Evolutionary conservation across 306 rosid genomes (phyloP).

Genomic region (Astragalus membranaceus): DNA sequence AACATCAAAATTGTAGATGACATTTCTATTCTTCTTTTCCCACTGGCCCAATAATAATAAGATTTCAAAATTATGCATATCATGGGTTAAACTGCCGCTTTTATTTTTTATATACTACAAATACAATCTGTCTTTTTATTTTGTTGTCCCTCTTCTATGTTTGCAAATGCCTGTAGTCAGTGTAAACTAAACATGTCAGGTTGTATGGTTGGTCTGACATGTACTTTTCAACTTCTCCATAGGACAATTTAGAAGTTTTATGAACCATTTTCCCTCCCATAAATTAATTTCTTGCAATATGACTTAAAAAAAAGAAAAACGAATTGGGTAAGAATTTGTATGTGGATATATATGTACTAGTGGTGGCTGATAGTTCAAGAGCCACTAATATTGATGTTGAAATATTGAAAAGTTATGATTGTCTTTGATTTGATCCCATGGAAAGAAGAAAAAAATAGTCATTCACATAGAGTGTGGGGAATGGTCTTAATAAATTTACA

Average conservation of each 20-base stretch:
- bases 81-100: neutral
- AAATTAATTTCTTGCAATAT: neutral
- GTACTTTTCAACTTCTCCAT: conserved; percentile 14
- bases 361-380: conserved; percentile 26
- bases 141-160: neutral
- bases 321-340: neutral
- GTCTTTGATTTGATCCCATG: conserved; percentile 30
- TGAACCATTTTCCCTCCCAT: neutral
- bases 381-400: conserved; percentile 42
- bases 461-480: conserved; percentile 24
- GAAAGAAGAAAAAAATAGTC: conserved; percentile 16
- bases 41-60: neutral
- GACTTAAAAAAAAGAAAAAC: neutral
- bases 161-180: neutral
- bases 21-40: conserved; percentile 6
- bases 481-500: conserved; percentile 4
- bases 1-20: conserved; percentile 17
- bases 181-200: neutral
- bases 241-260: neutral
- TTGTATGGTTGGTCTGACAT: neutral
- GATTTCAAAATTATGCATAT: neutral
- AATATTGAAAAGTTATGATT: conserved; percentile 32
- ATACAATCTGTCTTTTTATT: neutral
- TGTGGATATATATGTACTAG: neutral
- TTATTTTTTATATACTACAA: neutral